A percentile compares a stretch with the other conserved stretches of the same genome.
These are phyloP conservation scores for Biancaea sappan DNA, from an alignment of 306 rosid species.

Conservation along the genomic window DNA sequence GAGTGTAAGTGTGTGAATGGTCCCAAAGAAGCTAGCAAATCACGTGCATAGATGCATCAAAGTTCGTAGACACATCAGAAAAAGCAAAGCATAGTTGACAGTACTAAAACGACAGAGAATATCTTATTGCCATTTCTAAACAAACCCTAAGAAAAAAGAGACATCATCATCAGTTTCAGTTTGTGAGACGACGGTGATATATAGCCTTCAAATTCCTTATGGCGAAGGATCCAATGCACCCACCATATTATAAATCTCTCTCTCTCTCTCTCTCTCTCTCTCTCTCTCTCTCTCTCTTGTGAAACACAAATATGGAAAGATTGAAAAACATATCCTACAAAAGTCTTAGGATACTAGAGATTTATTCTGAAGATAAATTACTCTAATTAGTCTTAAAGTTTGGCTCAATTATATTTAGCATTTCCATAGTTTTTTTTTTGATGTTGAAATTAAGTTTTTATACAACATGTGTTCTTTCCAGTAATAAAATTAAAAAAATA, in stretches of 20 bases:
- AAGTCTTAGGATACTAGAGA: neutral
- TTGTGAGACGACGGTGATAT: slow-evolving; percentile 2
- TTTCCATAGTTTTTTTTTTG: no score
- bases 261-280: slow-evolving; percentile 27
- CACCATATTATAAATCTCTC: neutral
- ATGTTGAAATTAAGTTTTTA: no score
- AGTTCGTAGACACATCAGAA: slow-evolving; percentile 39
- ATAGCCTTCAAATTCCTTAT: neutral
- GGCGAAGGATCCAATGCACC: slow-evolving; percentile 61
- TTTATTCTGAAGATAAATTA: no score
- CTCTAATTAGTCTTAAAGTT: no score
- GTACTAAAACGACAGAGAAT: neutral
- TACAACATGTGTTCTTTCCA: no score
- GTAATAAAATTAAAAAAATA: no score
- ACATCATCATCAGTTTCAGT: no score
- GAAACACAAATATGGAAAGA: slow-evolving; percentile 28
- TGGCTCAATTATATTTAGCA: no score
- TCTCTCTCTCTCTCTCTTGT: slow-evolving; percentile 13
- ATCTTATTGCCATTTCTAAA: slow-evolving; percentile 13
- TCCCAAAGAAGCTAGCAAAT: slow-evolving; percentile 51
- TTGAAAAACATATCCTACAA: slow-evolving; percentile 26
- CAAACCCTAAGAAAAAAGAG: slow-evolving; percentile 14
- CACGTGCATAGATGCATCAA: slow-evolving; percentile 69
- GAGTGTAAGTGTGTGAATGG: slow-evolving; percentile 27
- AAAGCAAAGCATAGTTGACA: slow-evolving; percentile 27